These are phyloP conservation scores for Flagelloscypha sp. DNA, from an alignment of 768 basidiomycete species.

Conservation along the genomic window DNA sequence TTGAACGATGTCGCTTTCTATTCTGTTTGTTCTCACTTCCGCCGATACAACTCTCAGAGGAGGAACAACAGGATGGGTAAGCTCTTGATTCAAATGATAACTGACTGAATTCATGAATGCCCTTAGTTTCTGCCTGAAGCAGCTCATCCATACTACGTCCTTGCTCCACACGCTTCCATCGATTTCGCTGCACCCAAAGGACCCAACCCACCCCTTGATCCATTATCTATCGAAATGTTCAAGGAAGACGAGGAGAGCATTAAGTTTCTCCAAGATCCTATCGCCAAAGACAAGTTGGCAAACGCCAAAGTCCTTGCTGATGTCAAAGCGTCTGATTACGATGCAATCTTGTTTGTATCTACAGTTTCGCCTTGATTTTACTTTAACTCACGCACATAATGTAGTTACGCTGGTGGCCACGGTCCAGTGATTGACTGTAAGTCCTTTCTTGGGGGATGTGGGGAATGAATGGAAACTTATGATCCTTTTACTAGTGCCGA, in stretches of 20 bases:
- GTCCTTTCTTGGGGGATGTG: too few relatives aligned
- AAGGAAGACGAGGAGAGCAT: conserved; percentile 46
- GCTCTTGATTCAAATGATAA: too few relatives aligned
- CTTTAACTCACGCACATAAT: too few relatives aligned
- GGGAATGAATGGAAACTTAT: too few relatives aligned
- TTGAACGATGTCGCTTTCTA: too few relatives aligned
- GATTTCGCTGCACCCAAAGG: conserved; percentile 56
- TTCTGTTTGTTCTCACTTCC: conserved; percentile 76
- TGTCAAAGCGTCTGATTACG: conserved; percentile 53
- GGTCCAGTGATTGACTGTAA: conserved; percentile 71
- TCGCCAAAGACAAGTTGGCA: conserved; percentile 42
- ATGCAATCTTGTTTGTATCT: conserved; percentile 67
- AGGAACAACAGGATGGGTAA: conserved; percentile 26
- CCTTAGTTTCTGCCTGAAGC: conserved; percentile 75
- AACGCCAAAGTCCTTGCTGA: conserved; percentile 53
- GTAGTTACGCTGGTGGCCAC: conserved; percentile 74
- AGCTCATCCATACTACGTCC: conserved; percentile 61
- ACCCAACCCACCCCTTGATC: conserved; percentile 67
- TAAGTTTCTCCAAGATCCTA: conserved; percentile 52
- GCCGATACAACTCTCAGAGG: conserved; percentile 48
- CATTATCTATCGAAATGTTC: too few relatives aligned
- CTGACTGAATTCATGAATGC: conserved; percentile 42
- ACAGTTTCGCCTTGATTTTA: too few relatives aligned
- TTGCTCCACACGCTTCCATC: conserved; percentile 41
- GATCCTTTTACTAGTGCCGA: too few relatives aligned